A percentile compares a stretch with the other conserved stretches of the same genome.
Evolutionary conservation across 495 filamentous ascomycete genomes (phyloP).

Genomic region (Penicillium maclennaniae): DNA sequence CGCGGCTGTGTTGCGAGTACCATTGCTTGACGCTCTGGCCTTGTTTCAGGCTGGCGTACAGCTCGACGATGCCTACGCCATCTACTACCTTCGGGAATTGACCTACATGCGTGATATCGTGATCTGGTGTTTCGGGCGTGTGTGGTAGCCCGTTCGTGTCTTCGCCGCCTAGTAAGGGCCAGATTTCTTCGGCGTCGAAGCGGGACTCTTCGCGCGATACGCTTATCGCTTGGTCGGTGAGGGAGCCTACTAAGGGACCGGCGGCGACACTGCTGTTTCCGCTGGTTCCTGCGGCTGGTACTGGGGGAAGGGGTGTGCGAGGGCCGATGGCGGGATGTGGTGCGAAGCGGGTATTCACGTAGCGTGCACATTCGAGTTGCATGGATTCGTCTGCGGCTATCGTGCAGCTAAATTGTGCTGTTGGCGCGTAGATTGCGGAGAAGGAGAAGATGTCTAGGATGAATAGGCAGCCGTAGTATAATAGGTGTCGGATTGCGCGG

Average conservation of each 20-base stretch:
- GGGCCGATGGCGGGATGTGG: conserved; percentile 28
- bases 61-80: conserved; percentile 44
- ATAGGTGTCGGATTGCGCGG: conserved; percentile 78
- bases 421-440: conserved; percentile 81
- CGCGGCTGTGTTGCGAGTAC: conserved; percentile 65
- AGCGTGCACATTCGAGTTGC: conserved; percentile 81
- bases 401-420: conserved; percentile 68
- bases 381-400: conserved; percentile 63
- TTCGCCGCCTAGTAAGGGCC: conserved; percentile 38
- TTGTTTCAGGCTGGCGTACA: conserved; percentile 75
- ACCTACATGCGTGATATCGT: conserved; percentile 2
- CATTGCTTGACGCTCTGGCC: conserved; percentile 78
- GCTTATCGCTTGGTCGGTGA: conserved; percentile 18
- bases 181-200: conserved; percentile 42
- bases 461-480: conserved; percentile 85
- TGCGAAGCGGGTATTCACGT: conserved; percentile 57
- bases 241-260: conserved; percentile 15
- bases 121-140: conserved; percentile 4
- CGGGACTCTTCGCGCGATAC: conserved; percentile 22
- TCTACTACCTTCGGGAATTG: conserved; percentile 26
- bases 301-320: conserved; percentile 14
- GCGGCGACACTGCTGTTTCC: conserved; percentile 9
- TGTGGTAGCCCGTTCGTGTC: conserved; percentile 5
- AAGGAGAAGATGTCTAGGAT: conserved; percentile 94
- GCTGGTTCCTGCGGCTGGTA: conserved; percentile 12